phyloP scores from a whole-genome alignment of 2,329 filamentous ascomycete genomes.

The Colletotrichum sp. region DNA sequence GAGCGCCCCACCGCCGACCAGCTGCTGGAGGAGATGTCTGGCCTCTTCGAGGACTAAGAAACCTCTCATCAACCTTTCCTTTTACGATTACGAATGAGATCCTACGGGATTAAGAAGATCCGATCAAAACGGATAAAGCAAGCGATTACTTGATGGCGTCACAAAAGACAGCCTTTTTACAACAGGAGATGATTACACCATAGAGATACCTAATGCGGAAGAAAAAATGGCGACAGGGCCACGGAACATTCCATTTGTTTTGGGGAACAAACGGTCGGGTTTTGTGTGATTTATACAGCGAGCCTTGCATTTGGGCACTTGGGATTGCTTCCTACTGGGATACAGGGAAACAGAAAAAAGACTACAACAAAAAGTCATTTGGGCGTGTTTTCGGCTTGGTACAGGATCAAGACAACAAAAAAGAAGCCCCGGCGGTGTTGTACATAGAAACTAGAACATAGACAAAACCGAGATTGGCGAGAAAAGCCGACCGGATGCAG shows the following conservation, averaged over 20 bases:
- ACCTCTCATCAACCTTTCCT: background rate
- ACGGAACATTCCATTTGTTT: slow-evolving; percentile 1
- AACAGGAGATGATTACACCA: background rate
- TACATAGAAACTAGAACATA: slow-evolving; percentile 12
- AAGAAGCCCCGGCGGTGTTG: background rate
- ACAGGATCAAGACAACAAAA: background rate
- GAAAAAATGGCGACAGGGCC: background rate
- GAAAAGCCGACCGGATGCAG: background rate
- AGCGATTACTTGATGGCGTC: background rate
- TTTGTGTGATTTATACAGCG: background rate
- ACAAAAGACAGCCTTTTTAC: background rate
- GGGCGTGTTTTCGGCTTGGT: background rate
- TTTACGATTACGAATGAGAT: background rate
- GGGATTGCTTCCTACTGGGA: background rate
- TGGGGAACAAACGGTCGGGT: background rate
- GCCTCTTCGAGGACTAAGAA: slow-evolving; percentile 9
- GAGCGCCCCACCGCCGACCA: slow-evolving; percentile 17
- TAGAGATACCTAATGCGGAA: slow-evolving; percentile 10
- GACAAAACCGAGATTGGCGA: background rate
- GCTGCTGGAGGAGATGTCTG: slow-evolving; percentile 18
- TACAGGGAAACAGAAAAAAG: background rate
- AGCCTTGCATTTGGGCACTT: background rate
- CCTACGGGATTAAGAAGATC: background rate
- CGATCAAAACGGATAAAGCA: background rate
- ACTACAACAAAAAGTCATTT: background rate